Evolutionary conservation across 495 filamentous ascomycete species (phyloP).

Genomic region (Cercophora sp.): DNA sequence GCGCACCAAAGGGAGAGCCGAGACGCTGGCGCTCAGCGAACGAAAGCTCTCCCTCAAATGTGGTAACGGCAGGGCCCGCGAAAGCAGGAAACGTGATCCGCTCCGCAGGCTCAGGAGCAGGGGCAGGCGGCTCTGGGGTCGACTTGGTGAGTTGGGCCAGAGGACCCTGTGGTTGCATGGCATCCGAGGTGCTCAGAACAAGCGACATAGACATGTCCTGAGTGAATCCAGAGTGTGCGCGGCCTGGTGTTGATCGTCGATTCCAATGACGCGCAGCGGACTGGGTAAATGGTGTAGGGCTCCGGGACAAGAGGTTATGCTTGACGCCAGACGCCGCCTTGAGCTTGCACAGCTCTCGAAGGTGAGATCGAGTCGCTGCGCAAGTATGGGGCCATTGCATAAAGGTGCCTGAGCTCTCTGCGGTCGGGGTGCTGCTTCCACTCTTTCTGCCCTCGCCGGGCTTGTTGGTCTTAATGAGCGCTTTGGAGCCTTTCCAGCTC

Average conservation of each 20-base stretch:
- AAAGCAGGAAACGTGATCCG: conserved; percentile 8
- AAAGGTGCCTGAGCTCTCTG: conserved; percentile 36
- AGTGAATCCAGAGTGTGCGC: conserved; percentile 40
- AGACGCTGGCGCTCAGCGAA: conserved; percentile 43
- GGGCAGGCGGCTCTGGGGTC: conserved; percentile 27
- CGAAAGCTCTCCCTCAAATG: conserved; percentile 23
- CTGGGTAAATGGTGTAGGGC: conserved; percentile 66
- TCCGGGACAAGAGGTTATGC: conserved; percentile 58
- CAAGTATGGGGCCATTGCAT: conserved; percentile 78
- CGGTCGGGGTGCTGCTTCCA: conserved; percentile 65
- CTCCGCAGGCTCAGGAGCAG: too few species aligned
- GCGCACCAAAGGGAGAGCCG: conserved; percentile 59
- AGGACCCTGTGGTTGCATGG: conserved; percentile 69
- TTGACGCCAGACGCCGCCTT: conserved; percentile 68
- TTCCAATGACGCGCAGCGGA: conserved; percentile 45
- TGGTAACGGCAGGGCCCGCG: conserved; percentile 5
- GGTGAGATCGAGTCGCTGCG: conserved; percentile 69
- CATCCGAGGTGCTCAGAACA: conserved; percentile 70
- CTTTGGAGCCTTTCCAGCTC: conserved; percentile 69
- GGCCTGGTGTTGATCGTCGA: conserved; percentile 36
- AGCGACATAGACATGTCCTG: conserved; percentile 85
- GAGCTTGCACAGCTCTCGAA: conserved; percentile 77
- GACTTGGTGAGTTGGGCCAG: conserved; percentile 55
- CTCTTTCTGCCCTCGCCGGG: conserved; percentile 38
- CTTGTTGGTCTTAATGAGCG: conserved; percentile 27